Conservation (phyloP, 306 rosid genomes). For the Lathyrus tuberosus region DNA sequence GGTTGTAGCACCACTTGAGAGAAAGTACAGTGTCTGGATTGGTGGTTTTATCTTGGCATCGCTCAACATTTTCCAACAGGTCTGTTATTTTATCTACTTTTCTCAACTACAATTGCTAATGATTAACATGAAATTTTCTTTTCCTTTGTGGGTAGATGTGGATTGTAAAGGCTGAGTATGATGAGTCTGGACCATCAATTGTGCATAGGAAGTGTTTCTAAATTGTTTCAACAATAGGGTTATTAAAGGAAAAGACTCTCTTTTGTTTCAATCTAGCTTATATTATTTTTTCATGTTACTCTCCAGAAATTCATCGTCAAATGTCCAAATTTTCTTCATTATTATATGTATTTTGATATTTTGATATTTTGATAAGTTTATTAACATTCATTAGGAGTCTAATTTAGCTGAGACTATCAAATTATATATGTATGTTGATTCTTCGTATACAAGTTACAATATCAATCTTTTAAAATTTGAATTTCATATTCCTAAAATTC, state of each 20-base stretch:
- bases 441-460: constrained; percentile 1
- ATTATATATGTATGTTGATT: constrained; percentile 19
- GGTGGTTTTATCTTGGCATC: constrained; percentile 65
- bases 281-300: constrained; percentile 49
- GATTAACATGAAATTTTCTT: background rate
- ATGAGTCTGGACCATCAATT: constrained; percentile 58
- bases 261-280: constrained; percentile 49
- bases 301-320: constrained; percentile 50
- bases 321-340: constrained; percentile 43
- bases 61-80: constrained; percentile 57
- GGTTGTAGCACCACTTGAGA: constrained; percentile 64
- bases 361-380: constrained; percentile 27
- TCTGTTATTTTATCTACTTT: background rate
- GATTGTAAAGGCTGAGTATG: constrained; percentile 61
- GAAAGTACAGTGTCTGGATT: constrained; percentile 65
- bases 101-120: constrained; percentile 28
- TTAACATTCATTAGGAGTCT: constrained; percentile 35
- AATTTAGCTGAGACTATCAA: constrained; percentile 30
- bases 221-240: constrained; percentile 44
- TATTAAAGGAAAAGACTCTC: constrained; percentile 40
- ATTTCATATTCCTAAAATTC: background rate
- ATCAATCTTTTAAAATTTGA: background rate
- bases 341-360: constrained; percentile 40
- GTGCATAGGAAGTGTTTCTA: constrained; percentile 62
- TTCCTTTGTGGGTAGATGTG: constrained; percentile 47